phyloP scores from a whole-genome alignment of 306 rosid species.

The Citrullus amarus region DNA sequence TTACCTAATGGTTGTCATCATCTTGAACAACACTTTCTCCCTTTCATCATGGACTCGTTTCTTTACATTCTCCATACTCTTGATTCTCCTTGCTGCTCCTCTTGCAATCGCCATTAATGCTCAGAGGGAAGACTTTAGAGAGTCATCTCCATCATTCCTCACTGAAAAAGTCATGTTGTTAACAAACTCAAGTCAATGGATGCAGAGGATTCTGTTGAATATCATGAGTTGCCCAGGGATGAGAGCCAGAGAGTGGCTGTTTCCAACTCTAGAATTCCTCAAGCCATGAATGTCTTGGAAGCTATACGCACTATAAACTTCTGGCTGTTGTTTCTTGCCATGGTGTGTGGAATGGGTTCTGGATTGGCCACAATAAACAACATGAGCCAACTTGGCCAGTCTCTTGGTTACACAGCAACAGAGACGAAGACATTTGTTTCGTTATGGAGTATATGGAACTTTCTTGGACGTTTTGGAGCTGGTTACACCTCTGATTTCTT shows the following conservation, averaged over 20 bases:
- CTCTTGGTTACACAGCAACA: conserved; percentile 51
- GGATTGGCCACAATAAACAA: conserved; percentile 70
- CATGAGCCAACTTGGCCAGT: conserved; percentile 76
- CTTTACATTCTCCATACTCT: conserved; percentile 27
- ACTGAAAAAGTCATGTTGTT: conserved; percentile 13
- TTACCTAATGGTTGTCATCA: conserved; percentile 51
- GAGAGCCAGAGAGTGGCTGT: conserved; percentile 16
- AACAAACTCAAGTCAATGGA: neutral
- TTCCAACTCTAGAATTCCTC: conserved; percentile 13
- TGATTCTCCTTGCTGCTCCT: conserved; percentile 47
- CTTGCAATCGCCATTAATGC: conserved; percentile 53
- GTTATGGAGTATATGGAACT: conserved; percentile 90
- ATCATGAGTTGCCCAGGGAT: conserved; percentile 32
- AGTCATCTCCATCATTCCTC: neutral
- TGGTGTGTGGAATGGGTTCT: conserved; percentile 78
- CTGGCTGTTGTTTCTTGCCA: conserved; percentile 67
- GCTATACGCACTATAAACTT: conserved; percentile 55
- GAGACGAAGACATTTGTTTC: conserved; percentile 60
- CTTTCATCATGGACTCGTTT: conserved; percentile 39
- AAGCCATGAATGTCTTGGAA: conserved; percentile 34
- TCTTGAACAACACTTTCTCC: conserved; percentile 31
- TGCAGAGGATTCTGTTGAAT: conserved; percentile 16
- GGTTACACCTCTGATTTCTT: conserved; percentile 66
- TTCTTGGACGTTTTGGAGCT: conserved; percentile 84
- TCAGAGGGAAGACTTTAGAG: conserved; percentile 24